Base-by-base conservation (phyloP, 1,284 basidiomycete genomes). In the Abortiporus biennis region DNA sequence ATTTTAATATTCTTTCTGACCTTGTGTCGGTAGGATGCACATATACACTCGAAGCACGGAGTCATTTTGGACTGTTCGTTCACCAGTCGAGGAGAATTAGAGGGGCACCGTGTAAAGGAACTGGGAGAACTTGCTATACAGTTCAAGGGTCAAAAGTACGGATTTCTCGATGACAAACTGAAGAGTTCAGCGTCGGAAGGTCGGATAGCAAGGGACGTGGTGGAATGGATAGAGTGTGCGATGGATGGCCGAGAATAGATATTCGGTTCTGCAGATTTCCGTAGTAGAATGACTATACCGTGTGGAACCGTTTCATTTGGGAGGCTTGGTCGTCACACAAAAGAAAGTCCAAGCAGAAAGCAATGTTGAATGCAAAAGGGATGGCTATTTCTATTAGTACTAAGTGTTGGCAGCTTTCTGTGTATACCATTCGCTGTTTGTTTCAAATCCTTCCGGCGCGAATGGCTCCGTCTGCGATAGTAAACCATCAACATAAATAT, bases 401-500 rank as follows among this genome's bases (percentile, higher is more conserved):
- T n/a, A n/a, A n/a, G n/a, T n/a, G 35, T 23, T 37, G 33, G 29
- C 40, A 35, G 53, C 61, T 54, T 64, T 63, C 53, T 89, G 78
- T 24, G 86, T 83, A 54, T 78, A 74, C 88, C 88, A 92, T 34
- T 78, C 69, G 55, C 81, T 88, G 63, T 76, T 90, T 13, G 83
- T 89, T 44, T 79, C 76, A 58, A 90, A 94, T 16, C 69, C 74
- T 48, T 79, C 69, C 1, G 89, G 87, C 31, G 91, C 82, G 40
- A 70, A 62, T 17, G 85, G 72, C 52, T 89, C 75, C 24, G 81
- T 77, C 91, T 94, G 49, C 8, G 40, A 45, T 29, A 32, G n/a
- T 41, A 40, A 38, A 34, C 33, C 5, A 22, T 23, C 40, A 40
- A 41, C 29, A 11, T 17, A 19, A 42, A 35, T 36, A 13, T 11